Evolutionary conservation across 768 basidiomycete species (phyloP), one percentile per base, ranked within the genome.

Genomic region (Crassisporium funariophilum): DNA sequence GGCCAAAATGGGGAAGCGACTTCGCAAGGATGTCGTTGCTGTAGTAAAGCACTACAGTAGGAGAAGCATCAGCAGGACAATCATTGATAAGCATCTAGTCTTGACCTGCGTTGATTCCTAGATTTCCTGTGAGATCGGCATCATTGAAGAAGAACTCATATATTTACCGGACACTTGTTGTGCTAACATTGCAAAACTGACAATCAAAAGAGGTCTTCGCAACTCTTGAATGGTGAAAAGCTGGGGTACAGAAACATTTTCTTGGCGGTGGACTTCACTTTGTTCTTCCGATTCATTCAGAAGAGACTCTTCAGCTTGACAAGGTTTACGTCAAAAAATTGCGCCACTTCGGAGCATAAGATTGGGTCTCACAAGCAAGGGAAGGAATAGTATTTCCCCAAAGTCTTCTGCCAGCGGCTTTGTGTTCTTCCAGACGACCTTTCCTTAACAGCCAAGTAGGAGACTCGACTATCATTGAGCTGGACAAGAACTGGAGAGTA

Each of bases 11-110:
- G 12, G 93, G 91, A 44, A 97, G 71, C 2, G 91, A 77, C 48
- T 81, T 86, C 19, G 84, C 80, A 19, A 97, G 77, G 54, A 97
- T 97, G 38, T 84, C 80, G 55, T 91, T 94, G 67, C 88, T 91
- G 68, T 95, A 95, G 64, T 93, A 95, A 44, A 95, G 74, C 20
- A 95, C 93, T 86, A 61, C 20, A 21, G 47, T 21, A 17, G 17
- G 43, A 53, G 47, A 47, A 43, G 27, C 38, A 15, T 11, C 41
- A 35, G 43, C 5, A 36, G 7, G 25, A 7, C 5, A 22, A 19
- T 25, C 15, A 29, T 24, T 9, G 12, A 35, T 15, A 35, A 31
- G 15, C 37, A 24, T 40, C 23, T 34, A 22, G 19, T 15, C 37
- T 50, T 55, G 53, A 81, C 85, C 79, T 59, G 86, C 88, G 62